Conservation (phyloP, 495 filamentous ascomycete genomes). For the Aspergillus campestris region DNA sequence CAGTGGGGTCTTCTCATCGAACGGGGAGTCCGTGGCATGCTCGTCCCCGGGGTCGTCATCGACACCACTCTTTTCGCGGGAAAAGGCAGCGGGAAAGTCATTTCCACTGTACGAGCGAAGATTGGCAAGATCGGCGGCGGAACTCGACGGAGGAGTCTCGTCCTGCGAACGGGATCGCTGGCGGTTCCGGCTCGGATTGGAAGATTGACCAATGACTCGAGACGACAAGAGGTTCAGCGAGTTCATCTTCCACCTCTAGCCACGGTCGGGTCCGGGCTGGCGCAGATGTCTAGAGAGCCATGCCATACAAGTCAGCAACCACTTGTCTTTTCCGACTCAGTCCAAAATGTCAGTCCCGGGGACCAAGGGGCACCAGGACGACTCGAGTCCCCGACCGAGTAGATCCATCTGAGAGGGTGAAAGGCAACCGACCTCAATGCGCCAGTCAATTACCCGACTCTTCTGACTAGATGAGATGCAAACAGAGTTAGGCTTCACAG, state of each 20-base stretch:
- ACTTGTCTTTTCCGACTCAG: constrained; percentile 2
- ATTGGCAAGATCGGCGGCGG: constrained; percentile 36
- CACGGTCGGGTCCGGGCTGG: constrained; percentile 41
- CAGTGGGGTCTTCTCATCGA: constrained; percentile 63
- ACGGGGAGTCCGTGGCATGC: constrained; percentile 22
- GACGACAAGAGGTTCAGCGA: constrained; percentile 91
- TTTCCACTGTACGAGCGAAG: constrained; percentile 40
- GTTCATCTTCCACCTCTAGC: constrained; percentile 75
- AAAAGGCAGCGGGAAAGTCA: constrained; percentile 28
- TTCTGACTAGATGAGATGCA: not conserved
- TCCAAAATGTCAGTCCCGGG: not conserved
- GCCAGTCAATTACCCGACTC: constrained; percentile 33
- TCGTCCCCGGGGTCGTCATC: constrained; percentile 24
- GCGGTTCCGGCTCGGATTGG: constrained; percentile 37
- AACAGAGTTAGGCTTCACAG: too few species aligned
- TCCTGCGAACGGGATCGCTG: constrained; percentile 60
- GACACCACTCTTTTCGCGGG: constrained; percentile 25
- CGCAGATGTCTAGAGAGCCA: constrained; percentile 26
- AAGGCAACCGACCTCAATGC: constrained; percentile 34
- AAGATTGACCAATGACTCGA: constrained; percentile 64
- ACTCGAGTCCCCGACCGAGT: constrained; percentile 5
- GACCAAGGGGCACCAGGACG: constrained; percentile 1
- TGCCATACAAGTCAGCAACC: constrained; percentile 19
- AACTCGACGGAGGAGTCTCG: constrained; percentile 39
- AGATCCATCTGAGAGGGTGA: not conserved